These are phyloP conservation scores for Diaporthe vexans DNA, from an alignment of 2,329 filamentous ascomycete genomes.

Conservation along the genomic window DNA sequence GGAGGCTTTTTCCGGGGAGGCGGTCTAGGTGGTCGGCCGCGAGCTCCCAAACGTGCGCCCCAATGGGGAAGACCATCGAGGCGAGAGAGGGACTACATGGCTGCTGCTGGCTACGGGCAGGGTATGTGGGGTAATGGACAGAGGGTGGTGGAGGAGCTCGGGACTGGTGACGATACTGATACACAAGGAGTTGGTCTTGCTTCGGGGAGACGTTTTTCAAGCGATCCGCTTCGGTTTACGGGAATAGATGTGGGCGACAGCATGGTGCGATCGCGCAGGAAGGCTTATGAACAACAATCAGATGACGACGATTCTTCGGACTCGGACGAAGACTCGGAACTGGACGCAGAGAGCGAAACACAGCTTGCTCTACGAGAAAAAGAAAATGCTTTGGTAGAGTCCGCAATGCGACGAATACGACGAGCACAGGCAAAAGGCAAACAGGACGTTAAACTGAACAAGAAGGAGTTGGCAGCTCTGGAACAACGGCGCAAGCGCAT, in stretches of 20 bases:
- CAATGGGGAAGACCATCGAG: constrained; percentile 99
- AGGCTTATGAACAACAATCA: constrained; percentile 57
- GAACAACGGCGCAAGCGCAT: constrained; percentile 76
- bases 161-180: constrained; percentile 69
- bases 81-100: constrained; percentile 76
- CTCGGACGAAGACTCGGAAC: constrained; percentile 62
- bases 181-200: constrained; percentile 67
- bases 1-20: constrained; percentile 99
- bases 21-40: constrained; percentile 99
- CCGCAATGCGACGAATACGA: constrained; percentile 84
- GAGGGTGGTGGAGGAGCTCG: constrained; percentile 77
- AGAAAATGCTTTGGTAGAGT: constrained; percentile 83
- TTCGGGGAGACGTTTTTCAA: constrained; percentile 65
- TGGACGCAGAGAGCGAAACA: constrained; percentile 67
- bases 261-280: constrained; percentile 54
- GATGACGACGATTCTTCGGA: constrained; percentile 62
- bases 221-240: constrained; percentile 73
- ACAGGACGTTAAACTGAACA: constrained; percentile 83
- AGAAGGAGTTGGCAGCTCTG: constrained; percentile 84
- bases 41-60: constrained; percentile 95
- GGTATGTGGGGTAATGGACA: constrained; percentile 55
- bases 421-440: constrained; percentile 82
- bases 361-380: constrained; percentile 72
- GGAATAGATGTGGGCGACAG: constrained; percentile 68
- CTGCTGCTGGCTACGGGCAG: constrained; percentile 64